Percentiles rank a stretch among this genome's conserved stretches.
Evolutionary conservation across 148 eudicot genomes (phyloP).

Genomic region (Nepenthes mirabilis): DNA sequence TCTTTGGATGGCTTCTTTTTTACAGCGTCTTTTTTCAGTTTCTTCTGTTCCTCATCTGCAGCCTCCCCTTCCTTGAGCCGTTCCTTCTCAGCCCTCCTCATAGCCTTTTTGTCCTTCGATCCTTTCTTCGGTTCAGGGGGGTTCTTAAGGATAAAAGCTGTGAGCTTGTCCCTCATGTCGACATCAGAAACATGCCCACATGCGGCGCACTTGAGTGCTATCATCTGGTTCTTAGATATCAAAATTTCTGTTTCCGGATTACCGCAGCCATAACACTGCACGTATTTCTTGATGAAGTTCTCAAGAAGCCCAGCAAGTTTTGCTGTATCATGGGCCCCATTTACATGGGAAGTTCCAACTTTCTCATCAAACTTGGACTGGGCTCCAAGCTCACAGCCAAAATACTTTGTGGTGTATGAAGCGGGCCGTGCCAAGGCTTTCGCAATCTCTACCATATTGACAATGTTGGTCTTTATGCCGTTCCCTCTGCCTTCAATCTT

Average conservation of each 20-base stretch:
- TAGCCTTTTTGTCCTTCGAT: constrained; percentile 58
- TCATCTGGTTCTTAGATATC: constrained; percentile 59
- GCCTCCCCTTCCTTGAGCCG: constrained; percentile 72
- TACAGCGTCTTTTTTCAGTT: constrained; percentile 39
- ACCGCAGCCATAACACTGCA: constrained; percentile 81
- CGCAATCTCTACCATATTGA: constrained; percentile 79
- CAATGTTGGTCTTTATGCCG: constrained; percentile 74
- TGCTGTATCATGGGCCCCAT: constrained; percentile 61
- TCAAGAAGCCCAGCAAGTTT: constrained; percentile 80
- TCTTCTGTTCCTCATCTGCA: constrained; percentile 62
- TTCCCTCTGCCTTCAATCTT: constrained; percentile 84
- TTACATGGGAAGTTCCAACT: constrained; percentile 59
- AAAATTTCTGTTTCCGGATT: constrained; percentile 73
- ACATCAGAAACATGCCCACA: constrained; percentile 78
- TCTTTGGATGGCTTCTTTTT: constrained; percentile 56
- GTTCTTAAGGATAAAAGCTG: constrained; percentile 56
- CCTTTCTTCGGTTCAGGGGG: constrained; percentile 62
- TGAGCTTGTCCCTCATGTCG: constrained; percentile 75
- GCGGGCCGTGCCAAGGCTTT: constrained; percentile 69
- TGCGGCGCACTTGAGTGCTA: constrained; percentile 61
- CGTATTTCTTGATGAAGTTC: constrained; percentile 71
- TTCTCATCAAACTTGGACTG: constrained; percentile 80
- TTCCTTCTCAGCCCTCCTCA: constrained; percentile 75
- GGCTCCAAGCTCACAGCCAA: constrained; percentile 81
- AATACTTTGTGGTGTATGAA: constrained; percentile 65